Evolutionary conservation across 1,284 basidiomycete genomes (phyloP).

Genomic region (Grifola frondosa): DNA sequence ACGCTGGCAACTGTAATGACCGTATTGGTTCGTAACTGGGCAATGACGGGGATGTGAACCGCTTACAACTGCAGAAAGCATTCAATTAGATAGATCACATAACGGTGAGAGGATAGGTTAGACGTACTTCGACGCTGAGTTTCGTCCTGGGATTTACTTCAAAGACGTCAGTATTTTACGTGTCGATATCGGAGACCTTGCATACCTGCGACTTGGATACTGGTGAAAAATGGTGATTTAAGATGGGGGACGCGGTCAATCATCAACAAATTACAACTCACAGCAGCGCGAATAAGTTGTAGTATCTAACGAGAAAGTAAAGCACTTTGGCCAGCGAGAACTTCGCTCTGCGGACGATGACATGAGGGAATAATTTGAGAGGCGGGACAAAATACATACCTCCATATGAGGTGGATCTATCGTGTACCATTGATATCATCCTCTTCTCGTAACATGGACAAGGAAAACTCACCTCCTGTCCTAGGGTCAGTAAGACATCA

Average conservation of each 20-base stretch:
- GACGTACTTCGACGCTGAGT: constrained; percentile 3
- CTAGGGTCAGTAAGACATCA: constrained; percentile 10
- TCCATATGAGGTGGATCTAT: constrained; percentile 12
- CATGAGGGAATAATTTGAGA: neutral
- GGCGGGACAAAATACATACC: neutral
- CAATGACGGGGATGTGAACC: neutral
- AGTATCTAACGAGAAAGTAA: constrained; percentile 15
- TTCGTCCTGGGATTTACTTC: constrained; percentile 8
- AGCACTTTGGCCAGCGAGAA: constrained; percentile 14
- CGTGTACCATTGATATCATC: neutral
- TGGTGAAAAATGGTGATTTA: neutral
- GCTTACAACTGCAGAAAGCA: constrained; percentile 3
- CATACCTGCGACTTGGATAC: constrained; percentile 4
- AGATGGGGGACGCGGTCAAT: neutral
- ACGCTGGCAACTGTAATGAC: constrained; percentile 6
- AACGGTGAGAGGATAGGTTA: neutral
- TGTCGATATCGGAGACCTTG: neutral
- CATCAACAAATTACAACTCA: constrained; percentile 3
- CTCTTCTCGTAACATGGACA: neutral
- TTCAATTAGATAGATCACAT: neutral
- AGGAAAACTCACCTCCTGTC: constrained; percentile 8
- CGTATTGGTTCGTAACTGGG: neutral
- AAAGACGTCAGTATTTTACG: neutral
- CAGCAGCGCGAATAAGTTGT: constrained; percentile 8
- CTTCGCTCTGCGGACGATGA: constrained; percentile 2